Evolutionary conservation across 1,284 basidiomycete species (phyloP).

Genomic region (Vanrija pseudolonga): DNA sequence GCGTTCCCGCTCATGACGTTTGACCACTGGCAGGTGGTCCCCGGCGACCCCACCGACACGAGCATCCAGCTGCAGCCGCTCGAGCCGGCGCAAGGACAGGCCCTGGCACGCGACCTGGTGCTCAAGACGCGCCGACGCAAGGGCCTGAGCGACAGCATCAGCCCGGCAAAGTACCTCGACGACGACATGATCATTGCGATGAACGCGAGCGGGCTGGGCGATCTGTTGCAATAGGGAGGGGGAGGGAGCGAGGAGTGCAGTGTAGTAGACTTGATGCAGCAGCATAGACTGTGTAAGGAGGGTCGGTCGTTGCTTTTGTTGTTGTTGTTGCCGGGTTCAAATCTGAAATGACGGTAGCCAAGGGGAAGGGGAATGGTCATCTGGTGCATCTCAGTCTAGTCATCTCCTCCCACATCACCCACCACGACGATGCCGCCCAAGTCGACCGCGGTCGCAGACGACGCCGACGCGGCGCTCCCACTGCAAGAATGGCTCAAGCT

Average conservation of each 20-base stretch:
- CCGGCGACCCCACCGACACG: constrained; percentile 96
- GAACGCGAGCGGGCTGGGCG: constrained; percentile 84
- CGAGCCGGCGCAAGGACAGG: constrained; percentile 94
- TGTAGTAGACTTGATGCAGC: no score
- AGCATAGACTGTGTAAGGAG: no score
- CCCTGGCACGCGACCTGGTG: constrained; percentile 84
- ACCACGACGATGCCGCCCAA: constrained; percentile 19
- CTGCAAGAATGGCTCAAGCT: constrained; percentile 71
- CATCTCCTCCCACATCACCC: no score
- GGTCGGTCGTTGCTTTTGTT: no score
- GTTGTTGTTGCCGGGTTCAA: no score
- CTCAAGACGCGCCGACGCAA: constrained; percentile 95
- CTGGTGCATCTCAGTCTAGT: no score
- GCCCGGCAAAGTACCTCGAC: constrained; percentile 89
- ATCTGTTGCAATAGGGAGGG: constrained; percentile 61
- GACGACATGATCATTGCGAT: constrained; percentile 73
- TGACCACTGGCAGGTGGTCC: constrained; percentile 98
- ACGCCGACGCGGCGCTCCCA: constrained; percentile 50
- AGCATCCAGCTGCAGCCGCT: constrained; percentile 90
- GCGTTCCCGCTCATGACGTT: constrained; percentile 95
- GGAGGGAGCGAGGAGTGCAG: no score
- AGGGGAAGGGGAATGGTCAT: no score
- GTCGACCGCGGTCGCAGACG: constrained; percentile 9
- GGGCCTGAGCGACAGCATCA: constrained; percentile 87
- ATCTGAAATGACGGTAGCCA: no score